Percentiles rank a stretch among this genome's conserved stretches.
phyloP scores from a whole-genome alignment of 148 eudicot species.

The Diospyros lotus region DNA sequence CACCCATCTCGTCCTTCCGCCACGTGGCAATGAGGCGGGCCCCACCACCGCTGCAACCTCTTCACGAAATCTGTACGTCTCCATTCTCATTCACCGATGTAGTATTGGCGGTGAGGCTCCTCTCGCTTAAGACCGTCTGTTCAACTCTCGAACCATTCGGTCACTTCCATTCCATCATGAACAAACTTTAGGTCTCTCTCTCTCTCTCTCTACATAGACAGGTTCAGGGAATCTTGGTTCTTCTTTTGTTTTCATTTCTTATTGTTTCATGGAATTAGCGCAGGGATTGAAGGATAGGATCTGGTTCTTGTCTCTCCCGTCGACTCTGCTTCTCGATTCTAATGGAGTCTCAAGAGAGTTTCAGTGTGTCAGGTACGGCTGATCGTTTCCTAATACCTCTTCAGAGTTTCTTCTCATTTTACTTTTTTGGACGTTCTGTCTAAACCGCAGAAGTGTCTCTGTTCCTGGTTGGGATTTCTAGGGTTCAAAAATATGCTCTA shows the following conservation, averaged over 20 bases:
- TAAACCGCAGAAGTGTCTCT: too few species aligned
- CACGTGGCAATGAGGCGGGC: neutral
- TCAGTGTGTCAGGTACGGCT: too few species aligned
- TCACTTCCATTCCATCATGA: neutral
- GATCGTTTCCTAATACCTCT: too few species aligned
- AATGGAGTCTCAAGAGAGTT: neutral
- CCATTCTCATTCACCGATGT: too few species aligned
- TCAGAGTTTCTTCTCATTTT: too few species aligned
- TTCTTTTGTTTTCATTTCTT: neutral
- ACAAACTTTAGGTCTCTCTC: neutral
- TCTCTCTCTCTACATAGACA: neutral
- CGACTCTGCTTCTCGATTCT: neutral
- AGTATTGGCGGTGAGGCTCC: neutral
- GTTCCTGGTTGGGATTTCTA: too few species aligned
- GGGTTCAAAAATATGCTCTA: too few species aligned
- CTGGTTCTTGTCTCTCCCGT: neutral
- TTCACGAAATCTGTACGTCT: neutral
- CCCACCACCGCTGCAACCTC: neutral
- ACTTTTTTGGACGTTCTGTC: too few species aligned
- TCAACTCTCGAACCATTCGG: neutral
- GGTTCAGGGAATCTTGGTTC: neutral
- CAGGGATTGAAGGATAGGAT: neutral
- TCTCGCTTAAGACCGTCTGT: neutral
- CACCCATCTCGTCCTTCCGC: neutral
- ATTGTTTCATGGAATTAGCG: neutral